Evolutionary conservation across 2,329 filamentous ascomycete genomes (phyloP).

Genomic region (Fusarium sp.): DNA sequence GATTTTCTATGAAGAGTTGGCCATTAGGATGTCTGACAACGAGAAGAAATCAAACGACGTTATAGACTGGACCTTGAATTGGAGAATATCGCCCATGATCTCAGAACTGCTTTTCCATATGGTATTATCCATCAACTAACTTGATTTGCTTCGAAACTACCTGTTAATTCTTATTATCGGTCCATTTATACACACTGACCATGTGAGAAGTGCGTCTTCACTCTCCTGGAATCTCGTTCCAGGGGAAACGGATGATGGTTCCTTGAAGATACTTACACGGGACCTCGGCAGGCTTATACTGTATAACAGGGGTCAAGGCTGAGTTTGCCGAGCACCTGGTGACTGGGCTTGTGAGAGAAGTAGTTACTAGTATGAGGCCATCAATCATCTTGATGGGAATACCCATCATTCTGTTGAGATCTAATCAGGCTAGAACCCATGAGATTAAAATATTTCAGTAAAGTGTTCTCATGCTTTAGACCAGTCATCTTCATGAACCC

Average conservation of each 20-base stretch:
- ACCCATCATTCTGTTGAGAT: neutral
- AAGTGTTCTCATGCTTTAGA: neutral
- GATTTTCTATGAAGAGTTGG: slow-evolving; percentile 1
- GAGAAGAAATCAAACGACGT: neutral
- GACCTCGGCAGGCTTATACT: no score
- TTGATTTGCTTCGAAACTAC: neutral
- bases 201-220: neutral
- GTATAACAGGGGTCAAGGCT: neutral
- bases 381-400: neutral
- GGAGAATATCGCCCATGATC: slow-evolving; percentile 11
- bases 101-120: neutral
- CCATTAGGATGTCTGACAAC: neutral
- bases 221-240: no score
- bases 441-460: neutral
- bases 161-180: no score
- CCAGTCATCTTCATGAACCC: neutral
- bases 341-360: neutral
- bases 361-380: neutral
- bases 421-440: no score
- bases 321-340: neutral
- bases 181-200: neutral
- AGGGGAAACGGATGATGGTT: neutral
- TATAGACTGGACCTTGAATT: slow-evolving; percentile 9
- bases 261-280: neutral
- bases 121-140: fast-evolving